phyloP scores from a whole-genome alignment of 2,329 filamentous ascomycete genomes.

The Sphaerulina populicola region DNA sequence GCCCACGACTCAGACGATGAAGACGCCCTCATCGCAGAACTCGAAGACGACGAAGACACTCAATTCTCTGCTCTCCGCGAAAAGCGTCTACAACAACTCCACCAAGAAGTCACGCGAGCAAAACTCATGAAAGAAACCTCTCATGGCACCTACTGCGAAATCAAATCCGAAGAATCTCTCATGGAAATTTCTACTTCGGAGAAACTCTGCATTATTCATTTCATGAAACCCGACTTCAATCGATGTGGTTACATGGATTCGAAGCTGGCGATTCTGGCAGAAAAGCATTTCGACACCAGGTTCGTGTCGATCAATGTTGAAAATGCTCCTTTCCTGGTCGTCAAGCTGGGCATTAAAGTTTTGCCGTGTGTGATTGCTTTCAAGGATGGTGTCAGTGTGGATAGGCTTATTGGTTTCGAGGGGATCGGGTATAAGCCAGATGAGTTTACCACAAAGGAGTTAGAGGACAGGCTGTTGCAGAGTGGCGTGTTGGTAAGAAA shows the following conservation, averaged over 20 bases:
- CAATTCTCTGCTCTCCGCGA: conserved; percentile 49
- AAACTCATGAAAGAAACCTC: conserved; percentile 38
- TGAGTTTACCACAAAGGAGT: conserved; percentile 47
- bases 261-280: conserved; percentile 48
- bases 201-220: conserved; percentile 53
- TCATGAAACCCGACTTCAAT: conserved; percentile 56
- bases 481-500: conserved; percentile 46
- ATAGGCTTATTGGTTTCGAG: conserved; percentile 53
- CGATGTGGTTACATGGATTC: conserved; percentile 55
- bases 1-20: conserved; percentile 48
- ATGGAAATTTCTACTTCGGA: conserved; percentile 54
- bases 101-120: conserved; percentile 48
- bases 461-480: conserved; percentile 47
- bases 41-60: conserved; percentile 48
- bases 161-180: conserved; percentile 51
- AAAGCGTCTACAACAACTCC: conserved; percentile 50
- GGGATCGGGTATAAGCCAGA: conserved; percentile 48
- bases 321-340: conserved; percentile 52
- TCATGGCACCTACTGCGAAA: conserved; percentile 47
- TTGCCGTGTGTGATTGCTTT: conserved; percentile 53
- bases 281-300: conserved; percentile 51
- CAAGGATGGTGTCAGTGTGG: conserved; percentile 47
- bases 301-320: conserved; percentile 53
- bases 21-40: conserved; percentile 52
- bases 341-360: conserved; percentile 50